Conservation (phyloP, 345 rosid genomes). For the Camelina laxa region DNA sequence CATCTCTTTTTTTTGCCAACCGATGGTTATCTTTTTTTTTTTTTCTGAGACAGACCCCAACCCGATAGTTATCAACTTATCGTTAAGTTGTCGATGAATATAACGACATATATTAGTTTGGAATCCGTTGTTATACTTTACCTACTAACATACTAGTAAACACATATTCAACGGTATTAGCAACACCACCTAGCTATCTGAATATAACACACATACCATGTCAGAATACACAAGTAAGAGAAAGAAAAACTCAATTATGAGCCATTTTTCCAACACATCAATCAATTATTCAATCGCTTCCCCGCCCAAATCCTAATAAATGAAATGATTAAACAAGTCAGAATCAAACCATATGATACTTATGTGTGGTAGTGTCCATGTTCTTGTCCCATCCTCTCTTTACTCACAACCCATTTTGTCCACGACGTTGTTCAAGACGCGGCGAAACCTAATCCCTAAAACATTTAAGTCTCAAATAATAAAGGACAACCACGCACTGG, state of each 20-base stretch:
- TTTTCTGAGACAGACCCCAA: too few relatives aligned
- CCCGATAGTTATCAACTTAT: too few relatives aligned
- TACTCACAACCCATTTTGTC: slow-evolving; percentile 9
- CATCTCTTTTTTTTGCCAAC: too few relatives aligned
- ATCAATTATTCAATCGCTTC: slow-evolving; percentile 18
- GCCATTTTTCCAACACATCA: slow-evolving; percentile 8
- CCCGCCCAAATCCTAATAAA: slow-evolving; percentile 21
- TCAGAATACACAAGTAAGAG: neutral
- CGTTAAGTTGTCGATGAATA: too few relatives aligned
- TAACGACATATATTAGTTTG: neutral
- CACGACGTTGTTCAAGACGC: slow-evolving; percentile 23
- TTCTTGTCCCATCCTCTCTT: slow-evolving; percentile 14
- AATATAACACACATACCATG: too few relatives aligned
- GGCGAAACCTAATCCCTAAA: slow-evolving; percentile 13
- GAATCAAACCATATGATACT: slow-evolving; percentile 12
- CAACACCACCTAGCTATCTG: neutral
- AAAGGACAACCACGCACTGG: neutral
- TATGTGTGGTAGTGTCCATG: neutral
- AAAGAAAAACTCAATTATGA: neutral
- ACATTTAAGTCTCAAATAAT: neutral
- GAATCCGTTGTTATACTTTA: neutral
- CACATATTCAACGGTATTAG: neutral
- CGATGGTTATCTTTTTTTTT: too few relatives aligned
- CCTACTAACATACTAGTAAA: neutral
- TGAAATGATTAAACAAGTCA: slow-evolving; percentile 8